Base-by-base conservation (phyloP, 2,329 filamentous ascomycete species). In the Ophiocordyceps robertsii region DNA sequence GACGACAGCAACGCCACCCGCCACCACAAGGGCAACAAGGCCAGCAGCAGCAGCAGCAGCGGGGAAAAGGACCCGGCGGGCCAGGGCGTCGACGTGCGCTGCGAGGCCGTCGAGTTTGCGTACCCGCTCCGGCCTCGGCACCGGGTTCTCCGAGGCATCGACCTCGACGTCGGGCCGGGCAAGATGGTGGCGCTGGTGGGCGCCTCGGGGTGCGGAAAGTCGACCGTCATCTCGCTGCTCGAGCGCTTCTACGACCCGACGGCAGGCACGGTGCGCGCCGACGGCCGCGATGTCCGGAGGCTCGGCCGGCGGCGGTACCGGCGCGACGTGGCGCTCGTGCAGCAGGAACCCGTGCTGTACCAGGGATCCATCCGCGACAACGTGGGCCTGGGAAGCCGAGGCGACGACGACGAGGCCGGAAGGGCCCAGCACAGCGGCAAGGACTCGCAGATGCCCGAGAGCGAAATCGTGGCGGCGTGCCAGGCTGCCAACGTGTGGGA, bases 121-220 rank as follows among this genome's bases (percentile, higher is more conserved):
- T 82, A 82, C 44, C 74, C 76, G 5, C 49, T 59, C 33, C 52
- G 63, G 12, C 57, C 62, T 11, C 48, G 54, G 46, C 39, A 58
- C 7, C 54, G 59, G 43, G 56, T 65, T 44, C 53, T 67, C 13
- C 53, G 62, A 17, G 58, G 63, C 5, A 57, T 72, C 12, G 51
- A 62, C 36, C 60, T 69, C 36, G 45, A 45, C 40, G 66, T 73
- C 41, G 46, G 56, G 29, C 61, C 65, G 6, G 68, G 70, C 10
- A 63, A 67, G 47, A 74, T 70, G 50, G 58, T 72, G 2, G 75
- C 72, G 3, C 64, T 77, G 8, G 73, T 79, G 0, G 74, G 75
- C 5, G 64, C 72, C 1, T 75, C 70, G 0, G 74, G 74, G 7
- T 76, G 72, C 47, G 75, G 74, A 1, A 80, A 80, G 50, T 75